phyloP scores from a whole-genome alignment of 148 eudicot genomes.

The Rhododendron molle region DNA sequence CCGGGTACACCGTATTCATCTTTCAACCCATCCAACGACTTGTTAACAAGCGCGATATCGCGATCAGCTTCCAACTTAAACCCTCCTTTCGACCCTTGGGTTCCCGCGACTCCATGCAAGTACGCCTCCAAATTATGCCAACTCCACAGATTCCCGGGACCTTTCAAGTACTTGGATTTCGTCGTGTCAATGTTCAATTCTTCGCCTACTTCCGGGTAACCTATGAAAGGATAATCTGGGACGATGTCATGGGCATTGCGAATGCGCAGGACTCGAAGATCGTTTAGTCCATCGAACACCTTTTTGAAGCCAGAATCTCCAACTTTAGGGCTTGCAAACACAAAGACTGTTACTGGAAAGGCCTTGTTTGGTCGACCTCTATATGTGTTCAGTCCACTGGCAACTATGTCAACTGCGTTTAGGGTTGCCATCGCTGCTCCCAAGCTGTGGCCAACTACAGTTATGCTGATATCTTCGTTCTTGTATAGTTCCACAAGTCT shows the following conservation, averaged over 20 bases:
- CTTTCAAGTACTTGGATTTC: slow-evolving; percentile 45
- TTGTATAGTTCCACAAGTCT: slow-evolving; percentile 30
- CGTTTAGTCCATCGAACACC: slow-evolving; percentile 14
- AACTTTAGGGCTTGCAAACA: slow-evolving; percentile 41
- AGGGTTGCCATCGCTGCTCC: slow-evolving; percentile 57
- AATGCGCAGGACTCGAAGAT: slow-evolving; percentile 33
- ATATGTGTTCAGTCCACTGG: slow-evolving; percentile 31
- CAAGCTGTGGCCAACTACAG: slow-evolving; percentile 55
- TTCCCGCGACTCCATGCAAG: slow-evolving; percentile 69
- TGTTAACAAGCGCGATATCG: slow-evolving; percentile 53
- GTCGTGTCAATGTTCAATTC: slow-evolving; percentile 46
- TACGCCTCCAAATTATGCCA: slow-evolving; percentile 61
- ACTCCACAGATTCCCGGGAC: slow-evolving; percentile 30
- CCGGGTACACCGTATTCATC: slow-evolving; percentile 51
- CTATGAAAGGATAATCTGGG: slow-evolving; percentile 42
- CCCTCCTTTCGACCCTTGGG: slow-evolving; percentile 31
- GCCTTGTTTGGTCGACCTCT: slow-evolving; percentile 10
- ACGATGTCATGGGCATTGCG: slow-evolving; percentile 39
- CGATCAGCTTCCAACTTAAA: slow-evolving; percentile 48
- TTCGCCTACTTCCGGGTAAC: slow-evolving; percentile 48
- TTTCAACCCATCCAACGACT: slow-evolving; percentile 34
- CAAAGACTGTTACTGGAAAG: slow-evolving; percentile 43
- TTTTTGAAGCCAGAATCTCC: slow-evolving; percentile 49
- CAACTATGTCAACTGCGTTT: slow-evolving; percentile 53
- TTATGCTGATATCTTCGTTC: slow-evolving; percentile 32